A percentile compares a stretch with the other conserved stretches of the same genome.
phyloP scores from a whole-genome alignment of 176 grass and related monocot species.

The Poa annua region DNA sequence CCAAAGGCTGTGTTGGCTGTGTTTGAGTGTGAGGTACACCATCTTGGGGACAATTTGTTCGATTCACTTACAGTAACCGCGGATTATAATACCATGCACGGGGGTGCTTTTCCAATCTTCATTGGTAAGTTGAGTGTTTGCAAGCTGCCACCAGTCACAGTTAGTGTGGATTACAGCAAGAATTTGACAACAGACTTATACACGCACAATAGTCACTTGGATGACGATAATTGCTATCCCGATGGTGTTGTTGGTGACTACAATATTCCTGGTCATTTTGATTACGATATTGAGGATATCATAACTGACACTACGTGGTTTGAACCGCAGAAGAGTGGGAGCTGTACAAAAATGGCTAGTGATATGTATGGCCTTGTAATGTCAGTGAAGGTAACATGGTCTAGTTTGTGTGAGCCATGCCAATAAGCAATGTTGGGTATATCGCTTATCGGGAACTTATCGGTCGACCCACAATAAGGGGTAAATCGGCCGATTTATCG shows the following conservation, averaged over 20 bases:
- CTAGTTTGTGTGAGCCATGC: background rate
- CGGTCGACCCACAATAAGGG: too few species aligned
- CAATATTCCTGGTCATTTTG: background rate
- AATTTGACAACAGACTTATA: background rate
- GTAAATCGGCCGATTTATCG: too few species aligned
- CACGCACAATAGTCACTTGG: background rate
- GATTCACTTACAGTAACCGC: background rate
- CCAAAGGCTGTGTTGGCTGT: background rate
- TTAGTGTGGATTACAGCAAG: background rate
- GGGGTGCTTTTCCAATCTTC: background rate
- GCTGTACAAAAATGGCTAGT: background rate
- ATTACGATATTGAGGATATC: background rate
- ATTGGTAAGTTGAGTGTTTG: background rate
- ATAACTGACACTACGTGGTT: background rate
- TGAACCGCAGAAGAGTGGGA: background rate
- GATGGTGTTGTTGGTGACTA: slow-evolving; percentile 1
- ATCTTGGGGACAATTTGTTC: background rate
- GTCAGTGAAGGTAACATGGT: slow-evolving; percentile 9
- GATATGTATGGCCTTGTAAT: background rate
- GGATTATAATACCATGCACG: background rate
- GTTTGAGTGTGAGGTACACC: slow-evolving; percentile 18
- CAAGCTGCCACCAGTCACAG: background rate
- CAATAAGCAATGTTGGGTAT: too few species aligned
- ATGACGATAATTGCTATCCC: background rate
- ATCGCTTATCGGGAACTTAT: too few species aligned